These are phyloP conservation scores for Athelia psychrophila DNA, from an alignment of 1,284 basidiomycete species.

Conservation along the genomic window DNA sequence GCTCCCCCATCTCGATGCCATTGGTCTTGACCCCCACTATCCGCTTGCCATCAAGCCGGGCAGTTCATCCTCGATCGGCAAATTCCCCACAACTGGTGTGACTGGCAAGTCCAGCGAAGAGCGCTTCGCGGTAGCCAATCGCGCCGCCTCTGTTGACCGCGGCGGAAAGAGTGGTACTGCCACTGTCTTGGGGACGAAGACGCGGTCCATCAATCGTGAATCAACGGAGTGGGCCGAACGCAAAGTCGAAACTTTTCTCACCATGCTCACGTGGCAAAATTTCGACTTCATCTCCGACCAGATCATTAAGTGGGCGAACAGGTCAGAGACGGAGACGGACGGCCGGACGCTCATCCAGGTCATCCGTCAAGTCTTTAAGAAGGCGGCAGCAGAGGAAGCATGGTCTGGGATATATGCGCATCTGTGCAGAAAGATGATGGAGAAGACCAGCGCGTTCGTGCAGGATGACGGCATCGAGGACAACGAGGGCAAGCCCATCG, in stretches of 20 bases:
- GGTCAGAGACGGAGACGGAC: constrained; percentile 88
- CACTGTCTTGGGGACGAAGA: constrained; percentile 36
- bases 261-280: constrained; percentile 97
- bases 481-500: constrained; percentile 78
- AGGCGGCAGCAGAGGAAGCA: constrained; percentile 92
- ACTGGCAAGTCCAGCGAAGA: constrained; percentile 69
- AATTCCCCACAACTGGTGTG: constrained; percentile 53
- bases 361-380: constrained; percentile 95
- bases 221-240: constrained; percentile 86
- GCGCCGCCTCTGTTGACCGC: constrained; percentile 43
- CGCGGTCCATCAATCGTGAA: constrained; percentile 42
- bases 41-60: constrained; percentile 52
- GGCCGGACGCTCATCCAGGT: constrained; percentile 94
- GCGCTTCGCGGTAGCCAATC: constrained; percentile 54
- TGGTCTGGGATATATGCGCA: constrained; percentile 98
- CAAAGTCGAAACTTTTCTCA: constrained; percentile 91
- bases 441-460: constrained; percentile 82
- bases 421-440: constrained; percentile 92
- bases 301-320: constrained; percentile 94
- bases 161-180: constrained; percentile 43
- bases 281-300: constrained; percentile 95
- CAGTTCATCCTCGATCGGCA: constrained; percentile 69
- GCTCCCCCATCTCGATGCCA: constrained; percentile 86
- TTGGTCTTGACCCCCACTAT: constrained; percentile 81
- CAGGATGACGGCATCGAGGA: constrained; percentile 83